phyloP scores from a whole-genome alignment of 192 early-diverging fungal species.

The Coemansia sp. region DNA sequence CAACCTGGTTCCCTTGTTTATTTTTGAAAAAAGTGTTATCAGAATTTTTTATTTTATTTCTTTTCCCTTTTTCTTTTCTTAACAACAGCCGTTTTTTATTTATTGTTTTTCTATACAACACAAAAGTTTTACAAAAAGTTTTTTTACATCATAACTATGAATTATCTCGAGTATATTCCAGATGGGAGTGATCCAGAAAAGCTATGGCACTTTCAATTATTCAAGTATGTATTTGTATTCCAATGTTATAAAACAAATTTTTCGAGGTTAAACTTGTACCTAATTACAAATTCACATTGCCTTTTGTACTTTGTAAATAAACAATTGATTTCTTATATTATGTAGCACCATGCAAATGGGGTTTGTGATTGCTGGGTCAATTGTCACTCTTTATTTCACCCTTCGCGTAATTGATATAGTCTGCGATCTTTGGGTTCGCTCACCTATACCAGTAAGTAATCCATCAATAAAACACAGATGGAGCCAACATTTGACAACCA shows the following conservation, averaged over 20 bases:
- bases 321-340: too few species aligned
- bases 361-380: slow-evolving; percentile 23
- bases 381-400: slow-evolving; percentile 33
- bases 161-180: slow-evolving; percentile 31
- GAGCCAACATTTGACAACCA: too few species aligned
- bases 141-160: slow-evolving; percentile 10
- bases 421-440: slow-evolving; percentile 44
- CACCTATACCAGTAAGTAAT: slow-evolving; percentile 35
- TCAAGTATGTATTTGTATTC: slow-evolving; percentile 24
- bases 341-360: slow-evolving; percentile 52
- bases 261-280: background rate
- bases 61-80: background rate
- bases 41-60: background rate
- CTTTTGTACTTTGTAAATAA: too few species aligned
- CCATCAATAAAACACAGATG: background rate
- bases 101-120: background rate
- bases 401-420: slow-evolving; percentile 36
- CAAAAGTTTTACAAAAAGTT: background rate
- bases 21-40: background rate
- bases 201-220: slow-evolving; percentile 29
- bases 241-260: background rate
- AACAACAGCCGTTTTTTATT: background rate
- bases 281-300: background rate
- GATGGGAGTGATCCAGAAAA: slow-evolving; percentile 15
- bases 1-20: background rate